phyloP scores from a whole-genome alignment of 1,139 yeast genomes.

The Petasospora rhodanensis region DNA sequence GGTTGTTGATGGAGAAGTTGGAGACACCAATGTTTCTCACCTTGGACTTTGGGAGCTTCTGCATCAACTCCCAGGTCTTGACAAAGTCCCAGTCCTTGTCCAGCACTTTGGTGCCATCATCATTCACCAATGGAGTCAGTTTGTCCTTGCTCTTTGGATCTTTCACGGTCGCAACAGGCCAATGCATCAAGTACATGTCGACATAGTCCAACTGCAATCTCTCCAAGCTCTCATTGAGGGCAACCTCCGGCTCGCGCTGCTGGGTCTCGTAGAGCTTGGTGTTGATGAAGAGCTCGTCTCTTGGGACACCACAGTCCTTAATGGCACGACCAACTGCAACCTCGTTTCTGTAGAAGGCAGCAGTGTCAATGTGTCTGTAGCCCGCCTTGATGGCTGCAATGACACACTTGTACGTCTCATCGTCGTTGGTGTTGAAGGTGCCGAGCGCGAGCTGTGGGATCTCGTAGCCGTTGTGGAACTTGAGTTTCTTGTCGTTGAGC shows the following conservation, averaged over 20 bases:
- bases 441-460: slow-evolving; percentile 21
- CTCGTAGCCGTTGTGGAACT: slow-evolving; percentile 13
- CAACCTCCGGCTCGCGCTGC: slow-evolving; percentile 40
- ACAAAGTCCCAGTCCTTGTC: slow-evolving; percentile 49
- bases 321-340: slow-evolving; percentile 63
- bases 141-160: slow-evolving; percentile 34
- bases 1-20: slow-evolving; percentile 55
- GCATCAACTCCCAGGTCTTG: slow-evolving; percentile 69
- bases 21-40: slow-evolving; percentile 75
- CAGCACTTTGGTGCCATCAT: slow-evolving; percentile 43
- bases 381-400: slow-evolving; percentile 24
- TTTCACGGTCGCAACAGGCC: slow-evolving; percentile 63
- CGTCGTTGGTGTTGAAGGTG: slow-evolving; percentile 11
- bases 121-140: slow-evolving; percentile 35
- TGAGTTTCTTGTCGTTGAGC: too few species aligned
- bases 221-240: slow-evolving; percentile 57
- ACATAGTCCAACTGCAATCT: slow-evolving; percentile 74
- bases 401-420: slow-evolving; percentile 8
- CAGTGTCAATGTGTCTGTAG: slow-evolving; percentile 21
- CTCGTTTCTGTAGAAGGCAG: slow-evolving; percentile 10
- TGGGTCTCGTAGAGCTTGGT: slow-evolving; percentile 74
- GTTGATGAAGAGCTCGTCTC: slow-evolving; percentile 70
- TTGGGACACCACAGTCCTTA: slow-evolving; percentile 59
- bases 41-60: slow-evolving; percentile 53
- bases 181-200: slow-evolving; percentile 80